These are phyloP conservation scores for Spathaspora passalidarum DNA, from an alignment of 805 yeast species.

Conservation along the genomic window DNA sequence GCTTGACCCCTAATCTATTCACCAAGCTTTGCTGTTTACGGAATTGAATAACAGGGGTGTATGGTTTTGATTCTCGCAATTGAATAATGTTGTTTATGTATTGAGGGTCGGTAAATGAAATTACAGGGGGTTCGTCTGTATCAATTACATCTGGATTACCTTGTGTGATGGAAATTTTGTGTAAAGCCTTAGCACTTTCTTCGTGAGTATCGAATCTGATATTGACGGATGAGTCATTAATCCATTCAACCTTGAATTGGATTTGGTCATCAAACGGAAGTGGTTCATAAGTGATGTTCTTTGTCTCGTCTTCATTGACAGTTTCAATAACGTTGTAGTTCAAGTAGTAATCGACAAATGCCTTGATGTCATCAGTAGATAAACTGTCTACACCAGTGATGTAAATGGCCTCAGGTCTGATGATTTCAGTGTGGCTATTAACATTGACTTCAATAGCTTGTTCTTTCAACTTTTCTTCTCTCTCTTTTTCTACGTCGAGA, in stretches of 20 bases:
- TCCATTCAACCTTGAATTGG: slow-evolving; percentile 57
- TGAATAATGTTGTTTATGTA: slow-evolving; percentile 25
- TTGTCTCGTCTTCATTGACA: slow-evolving; percentile 12
- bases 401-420: slow-evolving; percentile 47
- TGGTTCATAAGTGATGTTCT: slow-evolving; percentile 17
- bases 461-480: slow-evolving; percentile 25
- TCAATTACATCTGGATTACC: slow-evolving; percentile 10
- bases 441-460: slow-evolving; percentile 32
- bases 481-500: slow-evolving; percentile 34
- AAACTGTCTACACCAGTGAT: slow-evolving; percentile 63
- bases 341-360: slow-evolving; percentile 47
- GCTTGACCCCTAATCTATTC: slow-evolving; percentile 25
- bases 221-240: slow-evolving; percentile 59
- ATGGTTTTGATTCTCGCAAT: slow-evolving; percentile 41
- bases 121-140: slow-evolving; percentile 7
- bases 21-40: slow-evolving; percentile 27
- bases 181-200: slow-evolving; percentile 37
- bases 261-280: slow-evolving; percentile 26
- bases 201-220: slow-evolving; percentile 49
- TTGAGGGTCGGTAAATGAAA: slow-evolving; percentile 12
- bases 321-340: slow-evolving; percentile 25
- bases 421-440: slow-evolving; percentile 27
- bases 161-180: slow-evolving; percentile 24
- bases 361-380: slow-evolving; percentile 57
- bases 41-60: slow-evolving; percentile 33